Base-by-base conservation (phyloP, 169 alveolate species). In the Babesia microti region DNA sequence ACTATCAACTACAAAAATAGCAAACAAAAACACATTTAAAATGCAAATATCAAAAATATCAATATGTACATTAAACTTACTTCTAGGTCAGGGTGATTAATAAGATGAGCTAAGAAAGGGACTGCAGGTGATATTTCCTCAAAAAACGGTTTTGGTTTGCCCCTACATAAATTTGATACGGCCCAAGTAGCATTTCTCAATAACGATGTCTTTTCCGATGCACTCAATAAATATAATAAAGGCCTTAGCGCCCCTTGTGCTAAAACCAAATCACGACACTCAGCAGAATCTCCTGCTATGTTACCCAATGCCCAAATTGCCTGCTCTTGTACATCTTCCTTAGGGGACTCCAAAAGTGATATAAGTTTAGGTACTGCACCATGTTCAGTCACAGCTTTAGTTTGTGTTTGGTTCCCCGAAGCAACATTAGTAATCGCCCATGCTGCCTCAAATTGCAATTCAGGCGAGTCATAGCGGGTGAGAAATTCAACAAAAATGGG, bases 231-330 rank as follows among this genome's bases (percentile, higher is more conserved):
- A 57, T 55, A 83, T 54, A 73, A 72, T 24, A 79, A 68, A 18
- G 85, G 93, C 53, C 73, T 71, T 53, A 89, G 82, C 15, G 89
- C 94, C 18, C 92, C 93, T 32, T 68, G 80, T 11, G 80, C 72
- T 32, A 89, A 47, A 11, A 88, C 93, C 30, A 82, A 44, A 45
- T 93, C 94, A 33, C 97, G 72, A 46, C 93, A 87, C 55, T 89
- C 84, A 29, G 95, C 90, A 19, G 94, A 83, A 53, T 92, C 98
- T 9, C 98, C 98, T 18, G 98, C 98, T 59, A 94, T 92, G 81
- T 94, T 94, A 17, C 98, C 98, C 37, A 94, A 63, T 0, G 97
- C 97, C 98, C 98, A 92, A 19, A 91, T 89, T 15, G 97, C 97
- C 78, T 94, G 98, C 60, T 92, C 98, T 36, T 91, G 75, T 11